Conservation (phyloP, 1,284 basidiomycete species). For the Ceratobasidium theobromae region DNA sequence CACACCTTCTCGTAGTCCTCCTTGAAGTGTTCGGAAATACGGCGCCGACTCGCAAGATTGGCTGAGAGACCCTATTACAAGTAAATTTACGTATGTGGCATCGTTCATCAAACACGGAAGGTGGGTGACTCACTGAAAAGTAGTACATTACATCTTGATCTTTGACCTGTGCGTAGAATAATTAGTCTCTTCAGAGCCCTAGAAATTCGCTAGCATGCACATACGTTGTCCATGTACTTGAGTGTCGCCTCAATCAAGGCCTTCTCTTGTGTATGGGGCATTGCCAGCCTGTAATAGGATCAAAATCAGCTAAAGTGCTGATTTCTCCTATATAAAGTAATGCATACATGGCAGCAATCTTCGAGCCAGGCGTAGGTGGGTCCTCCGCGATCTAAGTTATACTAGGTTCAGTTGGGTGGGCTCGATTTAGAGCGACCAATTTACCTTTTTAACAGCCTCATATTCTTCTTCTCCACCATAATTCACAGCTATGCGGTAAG, state of each 20-base stretch:
- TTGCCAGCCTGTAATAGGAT: slow-evolving; percentile 41
- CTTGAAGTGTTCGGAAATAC: slow-evolving; percentile 51
- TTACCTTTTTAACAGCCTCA: slow-evolving; percentile 69
- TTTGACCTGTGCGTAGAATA: slow-evolving; percentile 48
- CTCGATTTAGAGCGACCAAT: slow-evolving; percentile 44
- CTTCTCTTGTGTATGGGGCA: slow-evolving; percentile 52
- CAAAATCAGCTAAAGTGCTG: slow-evolving; percentile 4
- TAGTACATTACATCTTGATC: slow-evolving; percentile 64
- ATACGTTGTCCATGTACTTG: slow-evolving; percentile 53
- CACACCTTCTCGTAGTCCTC: slow-evolving; percentile 64
- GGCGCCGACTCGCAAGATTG: slow-evolving; percentile 52
- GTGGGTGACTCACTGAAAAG: slow-evolving; percentile 37
- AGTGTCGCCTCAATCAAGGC: slow-evolving; percentile 60
- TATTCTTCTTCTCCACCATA: slow-evolving; percentile 80
- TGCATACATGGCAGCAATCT: slow-evolving; percentile 66
- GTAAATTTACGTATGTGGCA: slow-evolving; percentile 29
- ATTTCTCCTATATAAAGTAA: slow-evolving; percentile 41
- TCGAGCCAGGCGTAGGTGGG: slow-evolving; percentile 70
- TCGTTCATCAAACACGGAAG: slow-evolving; percentile 13
- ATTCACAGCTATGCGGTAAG: slow-evolving; percentile 60
- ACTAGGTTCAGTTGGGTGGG: background rate
- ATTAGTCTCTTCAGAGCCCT: background rate
- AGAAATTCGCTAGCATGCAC: background rate
- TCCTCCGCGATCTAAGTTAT: slow-evolving; percentile 43
- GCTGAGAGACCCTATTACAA: slow-evolving; percentile 51